Conservation (phyloP, 768 basidiomycete genomes). For the Hygrophorus russula region DNA sequence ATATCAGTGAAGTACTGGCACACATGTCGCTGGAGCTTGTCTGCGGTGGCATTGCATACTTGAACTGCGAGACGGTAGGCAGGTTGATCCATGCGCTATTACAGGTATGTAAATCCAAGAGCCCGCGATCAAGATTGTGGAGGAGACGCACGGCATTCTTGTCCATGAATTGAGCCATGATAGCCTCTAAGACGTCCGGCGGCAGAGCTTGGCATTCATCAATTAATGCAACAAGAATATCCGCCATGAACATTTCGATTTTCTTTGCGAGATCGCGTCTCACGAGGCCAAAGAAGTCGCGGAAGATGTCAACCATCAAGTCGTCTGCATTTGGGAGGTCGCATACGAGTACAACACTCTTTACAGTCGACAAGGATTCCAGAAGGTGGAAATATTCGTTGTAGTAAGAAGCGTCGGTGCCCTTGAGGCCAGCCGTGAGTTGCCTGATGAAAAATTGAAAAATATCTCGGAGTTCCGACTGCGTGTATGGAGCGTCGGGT, state of each 20-base stretch:
- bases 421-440: conserved; percentile 62
- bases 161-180: conserved; percentile 81
- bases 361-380: conserved; percentile 87
- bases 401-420: conserved; percentile 74
- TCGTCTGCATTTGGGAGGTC: conserved; percentile 85
- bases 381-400: conserved; percentile 92
- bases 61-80: conserved; percentile 76
- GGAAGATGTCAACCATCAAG: conserved; percentile 74
- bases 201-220: conserved; percentile 81
- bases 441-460: conserved; percentile 95
- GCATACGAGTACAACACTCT: conserved; percentile 88
- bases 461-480: conserved; percentile 82
- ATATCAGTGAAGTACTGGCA: conserved; percentile 91
- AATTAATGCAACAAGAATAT: conserved; percentile 81
- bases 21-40: conserved; percentile 82
- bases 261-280: conserved; percentile 66
- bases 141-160: conserved; percentile 50
- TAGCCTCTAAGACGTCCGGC: conserved; percentile 61
- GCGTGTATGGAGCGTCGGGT: conserved; percentile 93
- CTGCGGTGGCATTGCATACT: conserved; percentile 73
- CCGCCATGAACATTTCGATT: conserved; percentile 76
- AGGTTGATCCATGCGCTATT: conserved; percentile 58
- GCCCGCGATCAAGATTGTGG: neutral
- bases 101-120: neutral
- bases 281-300: conserved; percentile 71